Evolutionary conservation across 495 filamentous ascomycete species (phyloP).

Genomic region (Durotheca rogersii): DNA sequence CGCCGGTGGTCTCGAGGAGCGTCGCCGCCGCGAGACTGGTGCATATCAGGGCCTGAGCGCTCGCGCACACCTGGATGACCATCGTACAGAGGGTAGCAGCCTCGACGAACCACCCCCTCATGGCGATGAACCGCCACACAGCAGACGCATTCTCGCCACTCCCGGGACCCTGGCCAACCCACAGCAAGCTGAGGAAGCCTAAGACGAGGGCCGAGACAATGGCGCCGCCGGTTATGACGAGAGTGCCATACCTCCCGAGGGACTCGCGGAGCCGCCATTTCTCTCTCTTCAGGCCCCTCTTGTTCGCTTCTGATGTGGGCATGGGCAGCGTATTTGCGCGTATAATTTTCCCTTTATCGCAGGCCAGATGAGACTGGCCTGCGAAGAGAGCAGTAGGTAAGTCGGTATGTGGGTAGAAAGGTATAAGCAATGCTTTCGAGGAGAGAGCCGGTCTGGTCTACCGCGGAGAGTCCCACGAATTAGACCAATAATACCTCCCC

Average conservation of each 20-base stretch:
- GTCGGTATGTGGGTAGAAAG: not conserved
- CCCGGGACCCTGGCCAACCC: conserved; percentile 13
- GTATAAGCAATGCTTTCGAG: not conserved
- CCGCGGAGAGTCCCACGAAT: not conserved
- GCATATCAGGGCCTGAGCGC: conserved; percentile 12
- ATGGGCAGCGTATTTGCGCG: not conserved
- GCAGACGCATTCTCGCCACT: conserved; percentile 7
- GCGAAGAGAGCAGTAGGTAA: too few relatives aligned
- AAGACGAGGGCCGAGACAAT: conserved; percentile 13
- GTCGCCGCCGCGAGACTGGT: conserved; percentile 26
- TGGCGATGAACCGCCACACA: conserved; percentile 14
- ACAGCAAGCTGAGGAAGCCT: conserved; percentile 14
- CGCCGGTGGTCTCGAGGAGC: conserved; percentile 20
- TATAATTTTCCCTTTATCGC: conserved; percentile 3
- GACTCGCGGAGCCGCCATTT: conserved; percentile 8
- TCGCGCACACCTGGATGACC: conserved; percentile 15
- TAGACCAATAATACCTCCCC: too few relatives aligned
- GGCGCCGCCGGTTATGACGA: conserved; percentile 10
- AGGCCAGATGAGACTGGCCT: not conserved
- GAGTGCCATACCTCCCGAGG: conserved; percentile 3
- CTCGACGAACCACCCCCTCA: conserved; percentile 11
- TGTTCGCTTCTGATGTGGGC: not conserved
- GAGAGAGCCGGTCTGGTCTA: not conserved
- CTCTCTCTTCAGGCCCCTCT: not conserved
- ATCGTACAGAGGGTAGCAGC: conserved; percentile 18